Evolutionary conservation across 2,329 filamentous ascomycete genomes (phyloP), one percentile per base, ranked within the genome.

Genomic region (Neoarthrinium moseri): DNA sequence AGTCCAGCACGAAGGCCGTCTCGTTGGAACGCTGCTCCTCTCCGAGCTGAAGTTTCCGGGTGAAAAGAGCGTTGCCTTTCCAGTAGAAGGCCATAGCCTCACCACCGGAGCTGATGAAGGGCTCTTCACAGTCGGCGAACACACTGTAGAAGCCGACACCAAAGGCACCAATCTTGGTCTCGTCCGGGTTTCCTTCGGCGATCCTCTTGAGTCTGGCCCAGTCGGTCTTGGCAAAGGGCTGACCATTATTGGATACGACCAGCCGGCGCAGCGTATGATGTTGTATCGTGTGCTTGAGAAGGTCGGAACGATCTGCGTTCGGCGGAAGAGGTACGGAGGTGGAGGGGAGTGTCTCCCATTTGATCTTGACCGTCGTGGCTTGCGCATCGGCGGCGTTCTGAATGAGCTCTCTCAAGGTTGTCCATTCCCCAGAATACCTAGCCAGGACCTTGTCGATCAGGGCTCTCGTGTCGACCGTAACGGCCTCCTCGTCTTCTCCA

Each of bases 11-110:
- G 62, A 99, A 99, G n/a, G 86, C 87, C 2, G 95, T 99, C 57
- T 92, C 81, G 24, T 74, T 73, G 45, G 77, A 86, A 13, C 75
- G 70, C 59, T 90, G 78, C 20, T 81, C 80, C 36, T 81, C 74
- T 2, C 87, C 83, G 6, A 96, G 70, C 54, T 84, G 83, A 18
- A 94, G 77, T 56, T 90, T 89, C 57, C 91, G 87, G 20, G 95
- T 99, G 64, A 96, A 97, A 2, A 99, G 78, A 5, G 90, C 89
- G 65, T 97, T 97, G n/a, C 88, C 91, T 66, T 96, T 97, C 95
- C 94, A 99, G 72, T 96, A 99, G 62, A 99, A 99, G 0, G 92
- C 92, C 89, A 99, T 96, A 29, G 91, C 91, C 67, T 95, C 86
- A 51, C 79, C 81, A 1, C 94, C 94, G 1, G 92, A 97, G 55